A percentile compares a stretch with the other conserved stretches of the same genome.
Evolutionary conservation across 305 asterid genomes (phyloP).

Genomic region (Fraxinus angustifolia): DNA sequence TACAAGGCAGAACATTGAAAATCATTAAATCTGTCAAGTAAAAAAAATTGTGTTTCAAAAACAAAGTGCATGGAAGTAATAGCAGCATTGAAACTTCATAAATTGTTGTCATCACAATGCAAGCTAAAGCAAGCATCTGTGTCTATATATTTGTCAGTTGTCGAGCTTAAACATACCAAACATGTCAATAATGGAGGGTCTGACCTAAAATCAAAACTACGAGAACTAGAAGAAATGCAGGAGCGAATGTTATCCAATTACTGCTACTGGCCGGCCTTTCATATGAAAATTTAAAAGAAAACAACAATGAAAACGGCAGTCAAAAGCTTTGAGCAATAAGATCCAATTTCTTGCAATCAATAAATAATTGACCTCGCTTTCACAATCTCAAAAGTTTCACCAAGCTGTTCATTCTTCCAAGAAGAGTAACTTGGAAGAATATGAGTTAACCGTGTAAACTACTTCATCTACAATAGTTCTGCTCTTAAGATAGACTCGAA

Average conservation of each 20-base stretch:
- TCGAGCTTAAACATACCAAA: neutral
- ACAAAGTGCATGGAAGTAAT: neutral
- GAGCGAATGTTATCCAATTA: neutral
- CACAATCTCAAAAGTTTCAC: neutral
- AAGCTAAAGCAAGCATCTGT: neutral
- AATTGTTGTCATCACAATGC: no score
- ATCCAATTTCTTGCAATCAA: neutral
- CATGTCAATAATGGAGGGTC: neutral
- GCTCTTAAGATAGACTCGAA: neutral
- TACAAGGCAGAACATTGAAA: no score
- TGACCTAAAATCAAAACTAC: neutral
- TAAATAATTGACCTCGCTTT: neutral
- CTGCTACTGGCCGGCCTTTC: neutral
- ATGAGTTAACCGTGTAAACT: neutral
- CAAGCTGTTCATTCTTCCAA: neutral
- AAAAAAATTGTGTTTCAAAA: neutral
- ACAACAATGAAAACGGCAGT: neutral
- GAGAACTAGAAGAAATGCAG: neutral
- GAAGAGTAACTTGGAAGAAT: neutral
- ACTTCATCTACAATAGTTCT: neutral
- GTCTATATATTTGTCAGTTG: neutral
- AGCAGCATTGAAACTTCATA: neutral
- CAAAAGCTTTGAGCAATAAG: neutral
- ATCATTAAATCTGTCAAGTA: no score
- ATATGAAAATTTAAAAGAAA: neutral